Base-by-base conservation (phyloP, 257 asterid genomes). In the Paulownia fortunei region DNA sequence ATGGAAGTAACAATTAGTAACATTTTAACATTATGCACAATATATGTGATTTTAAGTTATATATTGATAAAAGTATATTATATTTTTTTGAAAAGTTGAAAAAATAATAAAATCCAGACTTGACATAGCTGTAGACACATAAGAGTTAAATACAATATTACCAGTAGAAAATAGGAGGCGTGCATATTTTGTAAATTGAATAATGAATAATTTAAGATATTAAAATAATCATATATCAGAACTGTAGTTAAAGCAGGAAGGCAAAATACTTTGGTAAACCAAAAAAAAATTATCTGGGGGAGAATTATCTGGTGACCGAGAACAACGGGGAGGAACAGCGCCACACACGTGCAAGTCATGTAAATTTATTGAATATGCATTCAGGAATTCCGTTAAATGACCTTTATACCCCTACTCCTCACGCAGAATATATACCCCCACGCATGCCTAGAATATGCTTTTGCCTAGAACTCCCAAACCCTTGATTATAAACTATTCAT, bases 331-430 rank as follows among this genome's bases (percentile, higher is more conserved):
- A 34, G 68, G 30, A 74, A 55, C 76, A 32, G 6, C 65, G 24
- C 42, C 30, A 73, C 66, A 16, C 80, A 65, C 80, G 80, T 64
- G 74, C 74, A 61, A 51, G 74, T 4, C 41, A 52, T 23, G 34
- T n/a, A 64, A 56, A 76, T 63, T 64, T 63, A 75, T 7, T 42
- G 60, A 42, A 72, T 52, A 4, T 71, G 32, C 18, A 49, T 21
- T 34, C n/a, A 19, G 41, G 44, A 42, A 60, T 24, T 26, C 10
- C 1, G 8, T 10, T 0, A 61, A 62, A 62, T 75, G 64, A 62
- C 72, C 13, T 62, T 36, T 75, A 47, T 63, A 49, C 0, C 79
- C 79, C 41, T 62, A 24, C n/a, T 7, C 41, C 2, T 26, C 54
- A 18, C 36, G 10, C 39, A 32, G 18, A 49, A 21, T 21, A 30